Base-by-base conservation (phyloP, 2,329 filamentous ascomycete species). In the Bipolaris oryzae region DNA sequence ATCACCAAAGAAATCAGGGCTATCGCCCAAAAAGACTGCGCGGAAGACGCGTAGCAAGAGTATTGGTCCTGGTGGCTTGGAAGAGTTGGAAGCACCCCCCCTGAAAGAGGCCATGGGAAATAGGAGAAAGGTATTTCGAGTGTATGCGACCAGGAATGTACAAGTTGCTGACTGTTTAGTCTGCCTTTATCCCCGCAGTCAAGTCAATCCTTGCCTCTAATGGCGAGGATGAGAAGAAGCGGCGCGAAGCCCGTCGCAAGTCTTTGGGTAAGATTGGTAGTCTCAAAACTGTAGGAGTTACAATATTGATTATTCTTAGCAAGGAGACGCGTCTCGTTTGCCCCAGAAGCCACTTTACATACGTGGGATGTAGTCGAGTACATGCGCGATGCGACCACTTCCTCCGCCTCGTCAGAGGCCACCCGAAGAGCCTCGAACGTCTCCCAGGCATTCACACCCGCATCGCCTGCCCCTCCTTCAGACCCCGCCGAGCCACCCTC, bases 341-440 rank as follows among this genome's bases (percentile, higher is more conserved):
- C 95, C 4, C 95, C 95, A 1, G 95, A 99, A 78, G 95, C 95
- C 11, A 99, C 95, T 3, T 83, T 99, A 34, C 95, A 99, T 74
- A 99, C 95, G 0, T 98, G 96, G 84, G 93, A 98, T 71, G 93
- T 95, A 53, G 86, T 97, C 42, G 94, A 98, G 71, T 90, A 93
- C 61, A 84, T 87, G 73, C 92, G 93, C 70, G 93, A 97, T 73
- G 91, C 91, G 18, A 96, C 92, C 1, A 90, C 87, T 10, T 89
- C 87, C 6, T 83, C 87, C 15, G 81, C 85, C 7, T 89, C 90
- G 0, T 89, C 88, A 0, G 90, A 94, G 62, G 87, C 88, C 10
- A 91, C 90, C 11, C 82, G 91, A 65, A 85, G 90, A 60, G 86
- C 88, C 50, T 95, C 92, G 3, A 85, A 84, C 13, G 74, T 84